Evolutionary conservation across 345 rosid genomes (phyloP).

Genomic region (Aquilaria yunnanensis): DNA sequence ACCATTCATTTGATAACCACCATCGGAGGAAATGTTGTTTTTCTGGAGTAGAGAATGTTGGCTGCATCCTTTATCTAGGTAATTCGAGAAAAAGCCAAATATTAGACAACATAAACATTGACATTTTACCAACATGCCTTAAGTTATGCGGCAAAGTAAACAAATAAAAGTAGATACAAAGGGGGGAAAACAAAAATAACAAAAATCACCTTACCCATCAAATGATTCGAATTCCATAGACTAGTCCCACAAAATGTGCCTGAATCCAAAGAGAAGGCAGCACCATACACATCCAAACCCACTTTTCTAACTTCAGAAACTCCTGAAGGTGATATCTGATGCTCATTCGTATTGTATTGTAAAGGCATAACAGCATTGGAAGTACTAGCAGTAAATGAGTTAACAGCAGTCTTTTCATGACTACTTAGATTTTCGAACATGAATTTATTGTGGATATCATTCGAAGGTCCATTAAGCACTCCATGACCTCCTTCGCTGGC

Average conservation of each 20-base stretch:
- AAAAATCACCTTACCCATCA: constrained; percentile 22
- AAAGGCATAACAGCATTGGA: constrained; percentile 84
- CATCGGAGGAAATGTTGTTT: constrained; percentile 9
- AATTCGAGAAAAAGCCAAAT: constrained; percentile 13
- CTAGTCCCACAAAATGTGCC: constrained; percentile 10
- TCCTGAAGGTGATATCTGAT: constrained; percentile 65
- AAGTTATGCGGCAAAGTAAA: constrained; percentile 4
- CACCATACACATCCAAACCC: constrained; percentile 25
- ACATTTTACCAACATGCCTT: constrained; percentile 4
- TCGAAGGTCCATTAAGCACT: constrained; percentile 31
- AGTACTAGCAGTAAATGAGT: constrained; percentile 29
- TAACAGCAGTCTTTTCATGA: constrained; percentile 38
- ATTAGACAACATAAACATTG: constrained; percentile 8
- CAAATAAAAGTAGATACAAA: constrained; percentile 10
- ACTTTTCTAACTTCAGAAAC: constrained; percentile 27
- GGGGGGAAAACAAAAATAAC: constrained; percentile 5
- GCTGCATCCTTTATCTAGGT: constrained; percentile 25
- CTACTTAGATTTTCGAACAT: constrained; percentile 37
- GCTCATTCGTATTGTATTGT: constrained; percentile 72
- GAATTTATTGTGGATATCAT: constrained; percentile 77
- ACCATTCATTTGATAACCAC: constrained; percentile 14
- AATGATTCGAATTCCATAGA: constrained; percentile 23
- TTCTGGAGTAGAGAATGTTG: constrained; percentile 19
- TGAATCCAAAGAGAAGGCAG: constrained; percentile 20
- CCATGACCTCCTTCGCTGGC: constrained; percentile 29